Percentiles rank a stretch among this genome's conserved stretches.
Conservation (phyloP, 805 yeast genomes). For the Saccharomycopsis sp. region DNA sequence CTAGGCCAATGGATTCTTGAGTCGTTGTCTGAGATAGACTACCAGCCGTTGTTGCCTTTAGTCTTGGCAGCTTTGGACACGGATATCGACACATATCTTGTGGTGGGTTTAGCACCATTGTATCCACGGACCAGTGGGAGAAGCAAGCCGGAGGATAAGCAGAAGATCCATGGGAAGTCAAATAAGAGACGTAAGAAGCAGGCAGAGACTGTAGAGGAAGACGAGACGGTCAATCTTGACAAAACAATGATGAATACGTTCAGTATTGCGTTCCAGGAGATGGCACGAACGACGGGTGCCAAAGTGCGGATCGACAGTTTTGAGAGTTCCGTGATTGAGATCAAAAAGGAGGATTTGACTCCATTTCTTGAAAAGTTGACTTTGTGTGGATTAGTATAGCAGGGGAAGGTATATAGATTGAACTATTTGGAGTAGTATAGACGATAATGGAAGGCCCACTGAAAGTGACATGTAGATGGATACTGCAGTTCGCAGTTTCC, state of each 20-base stretch:
- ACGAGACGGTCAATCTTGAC: constrained; percentile 28
- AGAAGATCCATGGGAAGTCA: constrained; percentile 22
- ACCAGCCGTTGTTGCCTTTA: constrained; percentile 59
- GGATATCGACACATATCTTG: constrained; percentile 69
- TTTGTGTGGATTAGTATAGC: constrained; percentile 54
- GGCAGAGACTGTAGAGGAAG: constrained; percentile 27
- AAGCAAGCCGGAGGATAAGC: constrained; percentile 30
- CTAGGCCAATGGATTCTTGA: constrained; percentile 90
- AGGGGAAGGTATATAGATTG: too few species aligned
- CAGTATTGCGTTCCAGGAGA: constrained; percentile 85
- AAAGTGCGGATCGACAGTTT: constrained; percentile 88
- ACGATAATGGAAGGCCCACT: too few species aligned
- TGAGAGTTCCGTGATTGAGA: constrained; percentile 89
- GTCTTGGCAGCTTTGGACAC: constrained; percentile 80
- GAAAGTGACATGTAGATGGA: too few species aligned
- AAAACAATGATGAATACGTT: constrained; percentile 66
- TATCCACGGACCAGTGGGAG: constrained; percentile 44
- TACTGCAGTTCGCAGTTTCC: too few species aligned
- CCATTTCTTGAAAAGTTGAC: constrained; percentile 84
- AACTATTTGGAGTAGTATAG: too few species aligned
- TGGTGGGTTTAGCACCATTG: constrained; percentile 84
- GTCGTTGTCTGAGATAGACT: constrained; percentile 74
- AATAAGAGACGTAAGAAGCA: constrained; percentile 18
- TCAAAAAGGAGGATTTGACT: constrained; percentile 77
- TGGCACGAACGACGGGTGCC: constrained; percentile 79